Conservation (phyloP, 495 filamentous ascomycete genomes). For the Saxophila tyrrhenica region DNA sequence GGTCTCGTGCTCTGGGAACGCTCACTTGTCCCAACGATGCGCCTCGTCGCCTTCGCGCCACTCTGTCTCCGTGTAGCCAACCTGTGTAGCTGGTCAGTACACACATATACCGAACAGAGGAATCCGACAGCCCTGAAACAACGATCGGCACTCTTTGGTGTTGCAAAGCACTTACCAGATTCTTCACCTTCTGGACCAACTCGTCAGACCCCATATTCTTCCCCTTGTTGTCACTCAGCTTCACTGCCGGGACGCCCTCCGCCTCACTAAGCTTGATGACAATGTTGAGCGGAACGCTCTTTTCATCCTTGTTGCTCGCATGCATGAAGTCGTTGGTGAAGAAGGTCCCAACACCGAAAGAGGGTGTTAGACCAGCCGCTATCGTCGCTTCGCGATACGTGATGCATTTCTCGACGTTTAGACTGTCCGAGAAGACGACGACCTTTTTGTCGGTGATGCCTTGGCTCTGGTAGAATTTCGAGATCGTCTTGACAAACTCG, state of each 20-base stretch:
- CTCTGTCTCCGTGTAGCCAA: slow-evolving; percentile 70
- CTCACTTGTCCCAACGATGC: slow-evolving; percentile 52
- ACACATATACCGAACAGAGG: too few relatives aligned
- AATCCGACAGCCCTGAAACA: too few relatives aligned
- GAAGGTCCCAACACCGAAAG: slow-evolving; percentile 90
- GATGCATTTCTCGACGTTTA: slow-evolving; percentile 82
- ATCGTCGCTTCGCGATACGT: slow-evolving; percentile 78
- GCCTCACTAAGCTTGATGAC: slow-evolving; percentile 92
- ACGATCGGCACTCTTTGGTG: too few relatives aligned
- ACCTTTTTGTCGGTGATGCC: slow-evolving; percentile 75
- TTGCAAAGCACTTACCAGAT: too few relatives aligned
- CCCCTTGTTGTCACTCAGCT: slow-evolving; percentile 92
- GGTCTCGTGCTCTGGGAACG: not conserved
- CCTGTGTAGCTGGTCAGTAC: too few relatives aligned
- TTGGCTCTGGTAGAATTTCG: slow-evolving; percentile 69
- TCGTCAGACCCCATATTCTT: slow-evolving; percentile 87
- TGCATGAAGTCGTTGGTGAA: slow-evolving; percentile 80
- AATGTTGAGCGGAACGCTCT: slow-evolving; percentile 91
- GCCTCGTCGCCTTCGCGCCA: slow-evolving; percentile 81
- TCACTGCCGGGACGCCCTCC: slow-evolving; percentile 70
- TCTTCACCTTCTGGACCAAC: slow-evolving; percentile 74
- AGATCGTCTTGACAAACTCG: slow-evolving; percentile 69
- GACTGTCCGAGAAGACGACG: slow-evolving; percentile 93
- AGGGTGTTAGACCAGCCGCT: slow-evolving; percentile 64
- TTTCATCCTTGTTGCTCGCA: slow-evolving; percentile 49